These are phyloP conservation scores for Alnus glutinosa DNA, from an alignment of 306 rosid genomes.

Conservation along the genomic window DNA sequence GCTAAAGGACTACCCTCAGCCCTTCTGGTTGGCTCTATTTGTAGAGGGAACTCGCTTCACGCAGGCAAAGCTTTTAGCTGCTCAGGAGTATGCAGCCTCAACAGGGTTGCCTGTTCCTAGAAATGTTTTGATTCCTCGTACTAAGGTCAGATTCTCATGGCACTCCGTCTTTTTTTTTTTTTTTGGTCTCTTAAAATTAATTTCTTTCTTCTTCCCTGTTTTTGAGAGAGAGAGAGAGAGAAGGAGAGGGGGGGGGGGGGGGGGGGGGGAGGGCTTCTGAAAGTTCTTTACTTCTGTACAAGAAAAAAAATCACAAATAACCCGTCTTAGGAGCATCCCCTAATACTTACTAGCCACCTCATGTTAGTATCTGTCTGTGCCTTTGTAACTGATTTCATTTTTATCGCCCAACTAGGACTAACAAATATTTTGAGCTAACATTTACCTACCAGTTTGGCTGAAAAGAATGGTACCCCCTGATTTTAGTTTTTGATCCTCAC, in stretches of 20 bases:
- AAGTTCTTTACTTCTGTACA: neutral
- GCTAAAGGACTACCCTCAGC: slow-evolving; percentile 75
- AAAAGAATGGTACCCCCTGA: neutral
- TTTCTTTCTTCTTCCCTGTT: neutral
- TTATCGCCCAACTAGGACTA: neutral
- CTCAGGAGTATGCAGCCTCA: slow-evolving; percentile 84
- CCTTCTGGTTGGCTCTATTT: slow-evolving; percentile 96
- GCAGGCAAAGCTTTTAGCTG: slow-evolving; percentile 79
- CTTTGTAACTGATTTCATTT: neutral
- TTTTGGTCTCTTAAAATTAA: neutral
- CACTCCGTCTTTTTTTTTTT: neutral
- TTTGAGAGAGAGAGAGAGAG: too few relatives aligned
- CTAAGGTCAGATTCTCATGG: slow-evolving; percentile 57
- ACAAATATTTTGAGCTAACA: neutral
- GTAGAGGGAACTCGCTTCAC: slow-evolving; percentile 98
- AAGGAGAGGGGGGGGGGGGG: neutral
- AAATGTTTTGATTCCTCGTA: slow-evolving; percentile 94
- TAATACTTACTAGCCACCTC: neutral
- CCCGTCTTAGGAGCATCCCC: neutral
- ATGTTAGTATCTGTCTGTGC: neutral
- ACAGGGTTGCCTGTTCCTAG: slow-evolving; percentile 72
- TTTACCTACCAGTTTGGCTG: neutral
- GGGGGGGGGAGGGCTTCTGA: neutral
- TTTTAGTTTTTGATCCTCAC: neutral
- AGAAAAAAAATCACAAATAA: neutral